phyloP scores from a whole-genome alignment of 352 stramenopile genomes.

The Phytophthora agathidicida region DNA sequence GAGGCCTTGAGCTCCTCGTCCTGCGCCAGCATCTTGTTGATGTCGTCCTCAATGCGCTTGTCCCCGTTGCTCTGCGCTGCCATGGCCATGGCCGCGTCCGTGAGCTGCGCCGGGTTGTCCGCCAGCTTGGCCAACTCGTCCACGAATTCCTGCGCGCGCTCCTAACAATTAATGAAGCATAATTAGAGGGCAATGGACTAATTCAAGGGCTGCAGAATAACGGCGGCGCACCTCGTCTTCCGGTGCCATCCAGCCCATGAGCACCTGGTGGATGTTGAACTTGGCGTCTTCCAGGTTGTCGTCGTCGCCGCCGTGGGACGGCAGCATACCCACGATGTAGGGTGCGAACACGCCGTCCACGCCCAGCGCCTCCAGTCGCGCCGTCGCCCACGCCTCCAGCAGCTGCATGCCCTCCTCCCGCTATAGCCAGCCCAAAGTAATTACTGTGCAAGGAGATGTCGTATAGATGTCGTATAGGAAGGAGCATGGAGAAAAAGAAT shows the following conservation, averaged over 20 bases:
- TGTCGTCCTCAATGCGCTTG: slow-evolving; percentile 41
- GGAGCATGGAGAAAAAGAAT: slow-evolving; percentile 15
- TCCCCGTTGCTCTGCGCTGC: slow-evolving; percentile 32
- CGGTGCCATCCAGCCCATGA: slow-evolving; percentile 83
- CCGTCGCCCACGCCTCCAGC: slow-evolving; percentile 72
- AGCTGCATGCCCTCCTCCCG: slow-evolving; percentile 47
- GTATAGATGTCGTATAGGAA: slow-evolving; percentile 2
- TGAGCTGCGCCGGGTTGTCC: slow-evolving; percentile 60
- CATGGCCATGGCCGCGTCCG: slow-evolving; percentile 37
- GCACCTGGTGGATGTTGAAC: slow-evolving; percentile 80
- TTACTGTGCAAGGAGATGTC: slow-evolving; percentile 7
- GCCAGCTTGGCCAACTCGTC: slow-evolving; percentile 68
- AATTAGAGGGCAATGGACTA: slow-evolving; percentile 4
- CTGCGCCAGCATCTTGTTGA: slow-evolving; percentile 41
- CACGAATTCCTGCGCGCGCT: slow-evolving; percentile 71
- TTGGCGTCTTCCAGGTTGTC: slow-evolving; percentile 65
- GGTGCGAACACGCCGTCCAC: slow-evolving; percentile 86
- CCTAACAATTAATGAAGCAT: slow-evolving; percentile 31
- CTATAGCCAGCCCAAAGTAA: background rate
- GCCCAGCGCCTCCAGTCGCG: slow-evolving; percentile 68
- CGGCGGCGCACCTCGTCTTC: slow-evolving; percentile 78
- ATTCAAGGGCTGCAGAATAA: background rate
- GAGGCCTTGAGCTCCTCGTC: slow-evolving; percentile 78
- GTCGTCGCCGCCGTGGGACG: slow-evolving; percentile 32
- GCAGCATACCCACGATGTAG: slow-evolving; percentile 84